These are phyloP conservation scores for Coniochaeta ligniaria DNA, from an alignment of 2,329 filamentous ascomycete genomes.

Conservation along the genomic window DNA sequence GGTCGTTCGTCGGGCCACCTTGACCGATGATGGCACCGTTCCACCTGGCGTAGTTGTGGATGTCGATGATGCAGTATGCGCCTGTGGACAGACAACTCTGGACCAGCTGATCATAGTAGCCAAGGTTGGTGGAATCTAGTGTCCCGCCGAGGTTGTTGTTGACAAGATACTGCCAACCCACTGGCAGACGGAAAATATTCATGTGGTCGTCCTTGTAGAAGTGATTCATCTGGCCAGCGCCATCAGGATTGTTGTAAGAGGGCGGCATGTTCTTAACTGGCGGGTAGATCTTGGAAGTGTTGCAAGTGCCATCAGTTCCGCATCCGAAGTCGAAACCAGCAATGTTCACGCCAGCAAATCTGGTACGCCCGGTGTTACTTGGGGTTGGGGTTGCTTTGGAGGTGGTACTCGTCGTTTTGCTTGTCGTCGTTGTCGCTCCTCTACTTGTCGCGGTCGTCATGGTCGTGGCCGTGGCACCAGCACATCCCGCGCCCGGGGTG, in stretches of 20 bases:
- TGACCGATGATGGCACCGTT: constrained; percentile 58
- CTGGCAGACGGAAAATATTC: constrained; percentile 18
- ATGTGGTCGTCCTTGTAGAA: constrained; percentile 2
- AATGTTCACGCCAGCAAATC: constrained; percentile 3
- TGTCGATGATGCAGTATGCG: constrained; percentile 47
- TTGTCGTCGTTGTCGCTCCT: neutral
- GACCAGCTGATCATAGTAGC: constrained; percentile 46
- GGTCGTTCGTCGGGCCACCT: constrained; percentile 51
- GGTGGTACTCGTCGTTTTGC: neutral
- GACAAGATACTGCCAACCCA: constrained; percentile 52
- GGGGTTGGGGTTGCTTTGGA: neutral
- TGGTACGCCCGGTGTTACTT: neutral
- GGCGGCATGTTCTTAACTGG: neutral
- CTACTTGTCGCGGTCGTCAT: neutral
- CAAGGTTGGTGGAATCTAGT: constrained; percentile 39
- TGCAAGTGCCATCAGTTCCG: constrained; percentile 2
- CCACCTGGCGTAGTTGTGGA: constrained; percentile 54
- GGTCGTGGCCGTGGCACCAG: neutral
- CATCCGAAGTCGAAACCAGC: constrained; percentile 4
- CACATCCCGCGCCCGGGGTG: constrained; percentile 3
- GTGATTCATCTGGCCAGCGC: constrained; percentile 4
- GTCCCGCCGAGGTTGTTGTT: constrained; percentile 40
- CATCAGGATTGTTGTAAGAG: constrained; percentile 1
- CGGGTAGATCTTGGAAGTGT: neutral
- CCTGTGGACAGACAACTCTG: constrained; percentile 48